Percentiles rank a stretch among this genome's conserved stretches.
Evolutionary conservation across 176 grass and related monocot species (phyloP).

Genomic region (Tuctoria greenei): DNA sequence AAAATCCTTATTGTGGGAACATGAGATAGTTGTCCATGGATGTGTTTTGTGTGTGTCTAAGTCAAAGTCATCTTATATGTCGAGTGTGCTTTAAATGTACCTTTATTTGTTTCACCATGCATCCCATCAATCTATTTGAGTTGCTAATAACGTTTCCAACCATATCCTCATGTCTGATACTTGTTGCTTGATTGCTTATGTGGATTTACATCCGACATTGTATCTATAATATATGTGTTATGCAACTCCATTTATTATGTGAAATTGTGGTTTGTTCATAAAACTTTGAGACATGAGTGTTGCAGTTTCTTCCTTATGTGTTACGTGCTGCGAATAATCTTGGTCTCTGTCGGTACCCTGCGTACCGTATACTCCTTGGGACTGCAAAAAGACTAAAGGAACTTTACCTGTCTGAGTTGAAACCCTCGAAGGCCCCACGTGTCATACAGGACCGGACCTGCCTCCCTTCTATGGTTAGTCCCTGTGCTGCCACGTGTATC

Average conservation of each 20-base stretch:
- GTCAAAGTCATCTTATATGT: too few species aligned
- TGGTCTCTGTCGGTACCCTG: too few species aligned
- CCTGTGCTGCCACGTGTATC: too few species aligned
- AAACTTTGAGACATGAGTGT: neutral
- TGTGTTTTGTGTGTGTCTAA: too few species aligned
- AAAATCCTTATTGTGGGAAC: neutral
- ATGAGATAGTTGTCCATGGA: neutral
- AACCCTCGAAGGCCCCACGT: too few species aligned
- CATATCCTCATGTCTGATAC: neutral
- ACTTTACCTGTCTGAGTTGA: too few species aligned
- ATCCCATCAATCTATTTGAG: neutral
- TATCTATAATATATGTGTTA: neutral
- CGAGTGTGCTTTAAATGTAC: too few species aligned
- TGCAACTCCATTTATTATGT: neutral
- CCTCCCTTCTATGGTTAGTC: too few species aligned
- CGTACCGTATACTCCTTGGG: too few species aligned
- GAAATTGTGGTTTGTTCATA: neutral
- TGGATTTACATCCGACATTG: too few species aligned
- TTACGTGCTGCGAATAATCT: neutral
- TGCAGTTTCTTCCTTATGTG: neutral
- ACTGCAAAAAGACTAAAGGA: too few species aligned
- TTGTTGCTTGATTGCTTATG: neutral
- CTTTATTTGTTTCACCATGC: neutral
- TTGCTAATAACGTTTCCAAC: neutral
- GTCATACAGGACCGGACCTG: too few species aligned